Evolutionary conservation across 306 rosid species (phyloP).

Genomic region (Cicer chorassanicum): DNA sequence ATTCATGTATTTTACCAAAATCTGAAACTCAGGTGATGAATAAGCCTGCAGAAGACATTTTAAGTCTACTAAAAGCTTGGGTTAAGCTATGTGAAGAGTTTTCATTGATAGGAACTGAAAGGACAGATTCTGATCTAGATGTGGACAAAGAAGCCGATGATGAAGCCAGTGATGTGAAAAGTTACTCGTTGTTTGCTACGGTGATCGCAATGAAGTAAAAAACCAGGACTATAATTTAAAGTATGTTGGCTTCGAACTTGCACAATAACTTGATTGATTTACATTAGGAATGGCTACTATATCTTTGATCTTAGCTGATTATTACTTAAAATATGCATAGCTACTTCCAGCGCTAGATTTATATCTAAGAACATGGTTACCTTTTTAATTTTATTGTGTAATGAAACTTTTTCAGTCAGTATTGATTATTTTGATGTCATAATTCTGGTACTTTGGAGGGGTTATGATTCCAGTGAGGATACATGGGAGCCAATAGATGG

Average conservation of each 20-base stretch:
- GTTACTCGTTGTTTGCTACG: slow-evolving; percentile 50
- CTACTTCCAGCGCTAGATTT: background rate
- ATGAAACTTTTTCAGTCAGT: background rate
- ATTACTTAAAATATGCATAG: background rate
- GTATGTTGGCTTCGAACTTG: slow-evolving; percentile 38
- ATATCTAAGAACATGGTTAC: background rate
- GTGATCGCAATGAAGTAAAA: slow-evolving; percentile 48
- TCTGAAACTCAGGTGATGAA: slow-evolving; percentile 49
- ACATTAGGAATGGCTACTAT: background rate
- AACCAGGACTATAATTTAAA: slow-evolving; percentile 50
- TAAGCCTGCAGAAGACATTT: slow-evolving; percentile 48
- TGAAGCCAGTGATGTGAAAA: background rate
- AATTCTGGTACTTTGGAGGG: slow-evolving; percentile 53
- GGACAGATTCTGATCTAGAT: slow-evolving; percentile 12
- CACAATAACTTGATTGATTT: background rate
- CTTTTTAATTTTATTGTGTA: background rate
- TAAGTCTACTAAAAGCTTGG: slow-evolving; percentile 51
- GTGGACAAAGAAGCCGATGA: slow-evolving; percentile 11
- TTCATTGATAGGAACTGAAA: slow-evolving; percentile 23
- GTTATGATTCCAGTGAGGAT: slow-evolving; percentile 51
- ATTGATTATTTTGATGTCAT: background rate
- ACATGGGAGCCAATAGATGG: slow-evolving; percentile 57
- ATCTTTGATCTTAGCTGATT: background rate
- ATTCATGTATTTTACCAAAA: background rate
- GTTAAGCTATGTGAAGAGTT: slow-evolving; percentile 46